phyloP scores from a whole-genome alignment of 495 filamentous ascomycete species.

The Penicillium paxilli region DNA sequence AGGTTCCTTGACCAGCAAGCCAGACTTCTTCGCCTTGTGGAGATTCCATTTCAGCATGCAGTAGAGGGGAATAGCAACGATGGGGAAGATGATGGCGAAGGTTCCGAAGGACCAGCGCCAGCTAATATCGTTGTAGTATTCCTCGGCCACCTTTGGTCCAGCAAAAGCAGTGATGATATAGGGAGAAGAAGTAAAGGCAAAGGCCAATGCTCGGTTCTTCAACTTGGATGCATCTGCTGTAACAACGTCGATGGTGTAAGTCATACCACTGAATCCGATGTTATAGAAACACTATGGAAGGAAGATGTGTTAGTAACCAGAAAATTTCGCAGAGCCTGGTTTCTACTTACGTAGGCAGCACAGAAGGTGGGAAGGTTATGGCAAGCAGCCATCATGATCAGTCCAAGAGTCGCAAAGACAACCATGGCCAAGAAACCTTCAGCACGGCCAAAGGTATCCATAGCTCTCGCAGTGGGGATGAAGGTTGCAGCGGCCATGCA shows the following conservation, averaged over 20 bases:
- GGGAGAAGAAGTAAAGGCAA: constrained; percentile 58
- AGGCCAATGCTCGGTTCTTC: constrained; percentile 57
- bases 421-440: constrained; percentile 52
- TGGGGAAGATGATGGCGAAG: constrained; percentile 57
- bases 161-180: constrained; percentile 42
- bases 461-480: constrained; percentile 64
- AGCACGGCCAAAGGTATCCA: constrained; percentile 66
- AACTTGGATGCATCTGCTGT: constrained; percentile 60
- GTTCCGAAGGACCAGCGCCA: constrained; percentile 61
- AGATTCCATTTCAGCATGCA: constrained; percentile 50
- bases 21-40: constrained; percentile 48
- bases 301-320: background rate
- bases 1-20: constrained; percentile 29
- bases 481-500: constrained; percentile 37
- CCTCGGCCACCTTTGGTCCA: constrained; percentile 29
- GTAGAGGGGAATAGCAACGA: constrained; percentile 49
- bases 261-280: constrained; percentile 54
- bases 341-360: constrained; percentile 45
- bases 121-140: constrained; percentile 47
- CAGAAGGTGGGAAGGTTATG: constrained; percentile 49
- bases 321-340: background rate
- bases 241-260: constrained; percentile 55
- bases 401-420: constrained; percentile 33
- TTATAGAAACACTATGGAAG: constrained; percentile 41
- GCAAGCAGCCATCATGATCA: constrained; percentile 54